Evolutionary conservation across 2,329 filamentous ascomycete species (phyloP).

Genomic region (Claviceps sp.): DNA sequence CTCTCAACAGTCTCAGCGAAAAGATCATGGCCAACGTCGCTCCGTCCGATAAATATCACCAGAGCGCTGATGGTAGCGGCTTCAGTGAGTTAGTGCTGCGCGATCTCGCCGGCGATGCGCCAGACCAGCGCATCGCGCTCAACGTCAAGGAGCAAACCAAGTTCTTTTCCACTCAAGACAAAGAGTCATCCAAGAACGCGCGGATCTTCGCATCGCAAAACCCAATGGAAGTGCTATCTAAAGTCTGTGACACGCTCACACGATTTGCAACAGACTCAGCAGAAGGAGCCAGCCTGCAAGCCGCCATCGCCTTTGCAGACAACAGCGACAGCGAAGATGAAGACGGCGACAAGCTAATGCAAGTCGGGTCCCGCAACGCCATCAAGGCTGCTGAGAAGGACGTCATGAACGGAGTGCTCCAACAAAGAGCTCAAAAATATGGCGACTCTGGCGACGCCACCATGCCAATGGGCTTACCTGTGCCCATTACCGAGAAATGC

Average conservation of each 20-base stretch:
- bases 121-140: constrained; percentile 67
- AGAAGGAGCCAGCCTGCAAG: constrained; percentile 46
- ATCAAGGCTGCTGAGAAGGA: constrained; percentile 51
- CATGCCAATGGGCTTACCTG: constrained; percentile 40
- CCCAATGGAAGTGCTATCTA: constrained; percentile 52
- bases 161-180: constrained; percentile 57
- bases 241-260: constrained; percentile 49
- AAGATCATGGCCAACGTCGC: constrained; percentile 85
- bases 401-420: constrained; percentile 50
- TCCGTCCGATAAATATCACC: constrained; percentile 57
- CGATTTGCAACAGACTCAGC: constrained; percentile 32
- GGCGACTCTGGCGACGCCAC: constrained; percentile 33
- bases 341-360: constrained; percentile 30
- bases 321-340: constrained; percentile 57
- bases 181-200: constrained; percentile 29
- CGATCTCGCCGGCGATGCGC: constrained; percentile 63
- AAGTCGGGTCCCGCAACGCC: constrained; percentile 58
- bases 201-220: constrained; percentile 54
- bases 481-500: constrained; percentile 44
- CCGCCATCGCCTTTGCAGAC: constrained; percentile 54
- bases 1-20: constrained; percentile 79
- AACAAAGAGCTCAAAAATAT: constrained; percentile 46
- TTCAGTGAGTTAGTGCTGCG: constrained; percentile 64
- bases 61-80: constrained; percentile 55
- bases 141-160: constrained; percentile 79